These are phyloP conservation scores for Colletotrichum cereale DNA, from an alignment of 2,329 filamentous ascomycete genomes.

Conservation along the genomic window DNA sequence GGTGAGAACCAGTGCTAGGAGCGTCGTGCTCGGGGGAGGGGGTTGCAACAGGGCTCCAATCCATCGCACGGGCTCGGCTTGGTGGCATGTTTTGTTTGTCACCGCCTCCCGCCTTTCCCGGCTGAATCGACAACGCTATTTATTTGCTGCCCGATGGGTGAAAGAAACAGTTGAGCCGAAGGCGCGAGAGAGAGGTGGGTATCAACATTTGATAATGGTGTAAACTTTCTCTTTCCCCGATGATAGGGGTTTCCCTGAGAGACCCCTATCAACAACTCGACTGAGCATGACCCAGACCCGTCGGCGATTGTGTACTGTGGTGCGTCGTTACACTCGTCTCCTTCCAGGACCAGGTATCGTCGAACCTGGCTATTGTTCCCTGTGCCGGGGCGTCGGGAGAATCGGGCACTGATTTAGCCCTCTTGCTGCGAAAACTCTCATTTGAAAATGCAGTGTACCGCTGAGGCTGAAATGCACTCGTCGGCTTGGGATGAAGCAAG, in stretches of 20 bases:
- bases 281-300: neutral
- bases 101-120: constrained; percentile 17
- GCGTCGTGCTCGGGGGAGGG: neutral
- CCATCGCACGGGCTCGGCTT: constrained; percentile 17
- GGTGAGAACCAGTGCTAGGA: constrained; percentile 14
- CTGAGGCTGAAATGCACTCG: constrained; percentile 22
- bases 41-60: constrained; percentile 12
- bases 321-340: neutral
- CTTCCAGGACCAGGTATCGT: constrained; percentile 1
- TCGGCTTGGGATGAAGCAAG: constrained; percentile 24
- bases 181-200: neutral
- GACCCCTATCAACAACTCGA: neutral
- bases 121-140: constrained; percentile 9
- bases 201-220: neutral
- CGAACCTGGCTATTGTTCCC: neutral
- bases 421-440: constrained; percentile 9
- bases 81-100: constrained; percentile 20
- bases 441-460: constrained; percentile 1
- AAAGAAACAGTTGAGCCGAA: constrained; percentile 15
- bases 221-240: constrained; percentile 4
- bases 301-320: neutral
- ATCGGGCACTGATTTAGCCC: constrained; percentile 23
- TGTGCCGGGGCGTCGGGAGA: neutral
- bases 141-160: constrained; percentile 22
- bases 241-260: neutral